phyloP scores from a whole-genome alignment of 345 rosid genomes.

The Viola odorata region DNA sequence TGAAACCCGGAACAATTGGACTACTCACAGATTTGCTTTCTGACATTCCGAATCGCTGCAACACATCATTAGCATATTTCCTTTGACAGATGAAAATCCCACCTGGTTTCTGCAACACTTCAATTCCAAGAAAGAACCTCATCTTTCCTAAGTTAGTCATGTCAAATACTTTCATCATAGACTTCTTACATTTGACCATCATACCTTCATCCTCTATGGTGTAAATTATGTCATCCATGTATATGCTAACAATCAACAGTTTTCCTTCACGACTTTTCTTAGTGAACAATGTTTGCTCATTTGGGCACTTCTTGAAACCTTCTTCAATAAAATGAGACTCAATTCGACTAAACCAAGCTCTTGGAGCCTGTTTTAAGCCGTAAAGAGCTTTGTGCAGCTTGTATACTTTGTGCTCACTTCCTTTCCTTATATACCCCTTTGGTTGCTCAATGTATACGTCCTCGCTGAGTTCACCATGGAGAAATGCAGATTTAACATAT shows the following conservation, averaged over 20 bases:
- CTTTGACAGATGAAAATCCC: not conserved
- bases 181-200: no score
- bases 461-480: not conserved
- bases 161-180: not conserved
- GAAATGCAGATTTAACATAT: not conserved
- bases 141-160: not conserved
- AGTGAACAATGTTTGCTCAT: not conserved
- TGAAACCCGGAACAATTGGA: not conserved
- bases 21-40: not conserved
- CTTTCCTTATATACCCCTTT: not conserved
- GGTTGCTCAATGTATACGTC: not conserved
- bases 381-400: no score
- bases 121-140: no score
- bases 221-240: not conserved
- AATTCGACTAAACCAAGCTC: no score
- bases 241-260: not conserved
- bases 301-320: no score
- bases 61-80: not conserved
- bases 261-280: not conserved
- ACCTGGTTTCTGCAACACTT: not conserved
- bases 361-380: no score
- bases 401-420: not conserved
- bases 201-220: not conserved
- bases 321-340: no score
- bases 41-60: not conserved